Conservation (phyloP, 257 asterid genomes). For the Cinchona pubescens region DNA sequence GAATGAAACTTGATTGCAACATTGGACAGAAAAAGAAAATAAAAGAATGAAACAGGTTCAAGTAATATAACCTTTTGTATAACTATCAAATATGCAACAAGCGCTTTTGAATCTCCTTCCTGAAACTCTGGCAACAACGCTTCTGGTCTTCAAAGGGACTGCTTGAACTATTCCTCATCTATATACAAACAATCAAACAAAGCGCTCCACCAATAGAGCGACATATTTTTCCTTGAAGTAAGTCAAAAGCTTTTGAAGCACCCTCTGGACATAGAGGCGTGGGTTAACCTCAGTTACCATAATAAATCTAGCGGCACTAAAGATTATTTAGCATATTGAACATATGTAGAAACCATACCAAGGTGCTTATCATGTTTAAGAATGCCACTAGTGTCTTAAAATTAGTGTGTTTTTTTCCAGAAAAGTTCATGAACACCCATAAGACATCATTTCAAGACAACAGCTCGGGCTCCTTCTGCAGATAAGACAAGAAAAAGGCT, state of each 20-base stretch:
- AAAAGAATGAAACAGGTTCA: constrained; percentile 1
- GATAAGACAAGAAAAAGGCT: constrained; percentile 16
- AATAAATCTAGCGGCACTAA: constrained; percentile 19
- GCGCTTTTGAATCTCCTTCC: constrained; percentile 97
- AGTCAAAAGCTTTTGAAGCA: constrained; percentile 85
- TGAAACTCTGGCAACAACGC: too few relatives aligned
- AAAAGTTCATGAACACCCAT: constrained; percentile 96
- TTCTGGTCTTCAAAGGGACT: constrained; percentile 77
- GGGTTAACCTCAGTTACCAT: constrained; percentile 32
- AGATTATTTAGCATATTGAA: not conserved
- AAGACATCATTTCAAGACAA: constrained; percentile 84
- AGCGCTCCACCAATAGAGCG: constrained; percentile 87
- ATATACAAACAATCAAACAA: constrained; percentile 77
- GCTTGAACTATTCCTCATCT: constrained; percentile 85
- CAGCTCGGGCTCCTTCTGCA: constrained; percentile 87
- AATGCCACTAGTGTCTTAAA: constrained; percentile 90
- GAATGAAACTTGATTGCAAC: constrained; percentile 19
- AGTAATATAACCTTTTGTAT: constrained; percentile 56
- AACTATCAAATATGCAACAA: constrained; percentile 88
- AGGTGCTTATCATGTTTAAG: constrained; percentile 80
- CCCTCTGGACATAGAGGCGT: constrained; percentile 91
- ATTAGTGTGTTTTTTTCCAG: constrained; percentile 95
- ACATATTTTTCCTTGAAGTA: constrained; percentile 85
- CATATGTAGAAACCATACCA: constrained; percentile 48
- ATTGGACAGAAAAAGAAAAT: constrained; percentile 8